Percentiles rank a stretch among this genome's conserved stretches.
Evolutionary conservation across 1,284 basidiomycete genomes (phyloP).

Genomic region (Sporisorium iseilematis-ciliati): DNA sequence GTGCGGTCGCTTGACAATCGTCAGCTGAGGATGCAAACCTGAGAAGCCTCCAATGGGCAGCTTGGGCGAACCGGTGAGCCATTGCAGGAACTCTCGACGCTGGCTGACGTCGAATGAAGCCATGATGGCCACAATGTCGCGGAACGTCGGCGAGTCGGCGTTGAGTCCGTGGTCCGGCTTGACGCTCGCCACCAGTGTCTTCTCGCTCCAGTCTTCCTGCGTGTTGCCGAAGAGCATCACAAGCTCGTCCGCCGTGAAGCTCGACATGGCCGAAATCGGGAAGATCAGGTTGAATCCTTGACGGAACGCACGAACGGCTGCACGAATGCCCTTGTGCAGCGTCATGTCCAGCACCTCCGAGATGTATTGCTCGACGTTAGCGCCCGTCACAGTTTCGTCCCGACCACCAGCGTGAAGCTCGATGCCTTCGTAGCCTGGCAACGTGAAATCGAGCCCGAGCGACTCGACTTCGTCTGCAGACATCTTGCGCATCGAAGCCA

Average conservation of each 20-base stretch:
- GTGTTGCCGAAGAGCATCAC: slow-evolving; percentile 93
- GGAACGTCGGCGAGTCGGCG: slow-evolving; percentile 88
- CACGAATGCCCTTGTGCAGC: slow-evolving; percentile 63
- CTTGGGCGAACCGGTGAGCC: slow-evolving; percentile 87
- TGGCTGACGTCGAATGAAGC: slow-evolving; percentile 79
- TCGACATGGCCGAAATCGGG: slow-evolving; percentile 86
- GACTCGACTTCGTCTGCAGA: slow-evolving; percentile 79
- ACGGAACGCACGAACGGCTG: slow-evolving; percentile 69
- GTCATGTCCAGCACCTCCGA: slow-evolving; percentile 72
- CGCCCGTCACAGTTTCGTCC: slow-evolving; percentile 81
- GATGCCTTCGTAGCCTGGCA: slow-evolving; percentile 89
- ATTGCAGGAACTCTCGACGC: slow-evolving; percentile 91
- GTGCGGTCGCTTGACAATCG: slow-evolving; percentile 96
- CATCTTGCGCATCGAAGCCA: slow-evolving; percentile 80
- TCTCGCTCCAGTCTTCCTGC: slow-evolving; percentile 76
- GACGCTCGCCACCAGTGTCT: slow-evolving; percentile 87
- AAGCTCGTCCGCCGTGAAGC: slow-evolving; percentile 93
- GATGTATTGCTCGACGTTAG: slow-evolving; percentile 91
- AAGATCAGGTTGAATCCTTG: slow-evolving; percentile 79
- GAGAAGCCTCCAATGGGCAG: slow-evolving; percentile 90
- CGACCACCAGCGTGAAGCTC: slow-evolving; percentile 87
- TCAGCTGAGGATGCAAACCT: slow-evolving; percentile 91
- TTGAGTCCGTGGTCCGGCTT: slow-evolving; percentile 99
- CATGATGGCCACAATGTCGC: slow-evolving; percentile 88
- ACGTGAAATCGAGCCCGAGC: slow-evolving; percentile 91